Base-by-base conservation (phyloP, 805 yeast species). In the Tetrapisispora pingtungensis region DNA sequence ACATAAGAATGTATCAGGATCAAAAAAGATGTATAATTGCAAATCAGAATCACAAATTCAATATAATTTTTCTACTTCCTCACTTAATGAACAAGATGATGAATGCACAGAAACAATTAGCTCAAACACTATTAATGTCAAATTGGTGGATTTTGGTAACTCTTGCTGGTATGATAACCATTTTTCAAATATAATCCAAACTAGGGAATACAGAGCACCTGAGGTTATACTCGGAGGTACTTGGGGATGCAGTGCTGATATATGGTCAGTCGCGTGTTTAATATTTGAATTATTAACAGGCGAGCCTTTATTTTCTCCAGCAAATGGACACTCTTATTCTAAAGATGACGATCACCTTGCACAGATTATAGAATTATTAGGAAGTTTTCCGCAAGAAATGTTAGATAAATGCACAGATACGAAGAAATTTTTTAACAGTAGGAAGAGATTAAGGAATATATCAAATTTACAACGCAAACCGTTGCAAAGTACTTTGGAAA, bases 331-430 rank as follows among this genome's bases (percentile, higher is more conserved):
- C 44, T 70, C 84, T 5, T 90, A 85, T 64, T 62, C 81, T 40
- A 89, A 89, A 58, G 95, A 89, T 62, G 97, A 90, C 57, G 98
- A 93, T 61, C 98, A 93, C 62, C 72, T 93, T 53, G 97, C 97
- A 0, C 97, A 93, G 62, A 86, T 93, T 12, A 80, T 90, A 31
- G 97, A 90, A 62, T 69, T 85, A 15, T 59, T 85, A 43, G 90
- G 94, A 1, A 71, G 74, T 31, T 67, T 83, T 43, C 94, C 95
- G 1, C 53, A 74, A n/a, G 67, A 71, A 36, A 58, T 81, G 52
- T 61, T 82, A 43, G 68, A 74, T 61, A 71, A 77, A 49, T 80
- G 88, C 40, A 72, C 74, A 59, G 71, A 79, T 68, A 62, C 84
- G 10, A 59, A 74, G 46, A 76, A 79, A 57, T 74, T 77, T 55